Evolutionary conservation across 23 red algal species (phyloP), one percentile per base, ranked within the genome.

Genomic region (Gracilaria domingensis): DNA sequence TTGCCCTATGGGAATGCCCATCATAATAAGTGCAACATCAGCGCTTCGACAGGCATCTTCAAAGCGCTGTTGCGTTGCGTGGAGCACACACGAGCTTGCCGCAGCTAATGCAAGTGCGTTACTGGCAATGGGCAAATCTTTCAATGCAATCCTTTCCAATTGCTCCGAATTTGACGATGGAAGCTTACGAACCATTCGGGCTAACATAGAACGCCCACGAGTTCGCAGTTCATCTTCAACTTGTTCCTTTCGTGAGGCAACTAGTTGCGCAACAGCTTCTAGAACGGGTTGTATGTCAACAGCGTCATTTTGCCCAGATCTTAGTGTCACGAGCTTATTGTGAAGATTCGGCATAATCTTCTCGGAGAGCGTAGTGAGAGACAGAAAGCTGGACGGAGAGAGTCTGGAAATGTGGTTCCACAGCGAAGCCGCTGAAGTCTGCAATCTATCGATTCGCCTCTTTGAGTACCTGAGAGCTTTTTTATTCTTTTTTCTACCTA

Each of bases 41-140:
- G 81, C 81, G 13, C 42, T 69, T 35, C 34, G 33, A 71, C 44
- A 65, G 5, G 81, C 81, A 65, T 67, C 59, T 67, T n/a, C 32
- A 24, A 85, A 70, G 38, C 59, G 40, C 24, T 20, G 32, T 51
- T 66, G 16, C 2, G 29, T 66, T 11, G 81, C 81, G 60, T 69
- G 29, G 25, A 50, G 36, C 17, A 69, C 25, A 25, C 51, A 65
- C 1, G 81, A 47, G 33, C 59, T 50, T 38, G 81, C 81, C 1
- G 81, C 59, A 50, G 81, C 81, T 39, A 85, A 44, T 9, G 81
- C 81, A 65, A 85, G 81, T 38, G 81, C 81, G 59, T 23, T 24
- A n/a, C 26, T 51, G 12, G 59, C 59, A 26, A 40, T 50, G 9
- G 81, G 81, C 81, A 85, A 47, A 60, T 85, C 81, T 2, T 85